Evolutionary conservation across 148 eudicot species (phyloP), one percentile per base, ranked within the genome.

Genomic region (Fagopyrum homotropicum): DNA sequence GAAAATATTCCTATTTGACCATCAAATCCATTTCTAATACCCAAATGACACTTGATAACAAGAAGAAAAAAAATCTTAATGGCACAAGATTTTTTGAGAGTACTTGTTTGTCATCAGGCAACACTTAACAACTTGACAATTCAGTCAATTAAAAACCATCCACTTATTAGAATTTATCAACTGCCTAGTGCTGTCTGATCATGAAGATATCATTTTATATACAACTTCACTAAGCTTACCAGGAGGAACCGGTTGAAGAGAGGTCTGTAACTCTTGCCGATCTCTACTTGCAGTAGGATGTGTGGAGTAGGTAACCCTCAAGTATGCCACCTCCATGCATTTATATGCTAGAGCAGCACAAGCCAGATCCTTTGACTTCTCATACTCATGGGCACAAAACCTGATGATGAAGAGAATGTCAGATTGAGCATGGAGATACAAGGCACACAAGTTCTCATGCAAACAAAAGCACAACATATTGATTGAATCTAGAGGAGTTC

Each of bases 291-390:
- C 93, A 79, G 73, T 51, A 17, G 76, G 29, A 81, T 87, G 88
- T 47, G 94, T 84, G 72, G 87, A 85, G 84, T 87, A 90, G 50
- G 92, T 73, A 22, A 90, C 99, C 78, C 90, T 86, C 91, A 96
- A 48, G 81, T 90, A 88, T 60, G 98, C 97, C 51, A 92, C 90
- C 84, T 96, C 97, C 89, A 84, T 78, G 77, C 97, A 90, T 75
- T 96, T 96, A 84, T 96, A 96, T 72, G 99, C 99, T 89, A 92
- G 83, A 75, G 99, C 90, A 84, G 98, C 99, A 84, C 88, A 77
- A 77, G 94, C 97, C 92, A 89, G 86, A 80, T 96, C 98, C 81
- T 89, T 90, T 60, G 79, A 81, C 85, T 83, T 92, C 79, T 92
- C 99, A 77, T 75, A 96, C 78, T 92, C 98, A 84, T 81, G 91